Conservation (phyloP, 1,139 yeast genomes). For the Yamadazyma sp. region DNA sequence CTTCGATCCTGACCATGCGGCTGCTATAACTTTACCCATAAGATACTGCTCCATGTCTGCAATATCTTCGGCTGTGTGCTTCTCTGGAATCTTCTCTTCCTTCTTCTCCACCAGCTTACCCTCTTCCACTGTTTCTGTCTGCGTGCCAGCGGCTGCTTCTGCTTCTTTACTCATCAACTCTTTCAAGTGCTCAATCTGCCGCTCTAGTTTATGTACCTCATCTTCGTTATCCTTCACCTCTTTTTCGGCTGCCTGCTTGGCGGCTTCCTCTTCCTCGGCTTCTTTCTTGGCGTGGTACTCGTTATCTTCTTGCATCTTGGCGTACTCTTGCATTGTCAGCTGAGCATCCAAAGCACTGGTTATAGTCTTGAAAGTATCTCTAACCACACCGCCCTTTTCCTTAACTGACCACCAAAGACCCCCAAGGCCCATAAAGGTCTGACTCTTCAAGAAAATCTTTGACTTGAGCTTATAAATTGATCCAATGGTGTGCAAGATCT, state of each 20-base stretch:
- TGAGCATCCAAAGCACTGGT: constrained; percentile 90
- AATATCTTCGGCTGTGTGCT: constrained; percentile 76
- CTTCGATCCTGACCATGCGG: constrained; percentile 95
- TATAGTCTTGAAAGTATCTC: constrained; percentile 84
- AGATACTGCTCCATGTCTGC: constrained; percentile 84
- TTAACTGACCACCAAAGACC: constrained; percentile 83
- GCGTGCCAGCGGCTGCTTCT: no score
- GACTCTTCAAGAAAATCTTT: constrained; percentile 55
- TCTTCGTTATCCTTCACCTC: constrained; percentile 10
- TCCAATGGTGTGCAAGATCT: constrained; percentile 86
- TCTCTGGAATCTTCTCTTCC: constrained; percentile 32
- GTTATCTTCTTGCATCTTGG: constrained; percentile 64
- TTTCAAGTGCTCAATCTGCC: constrained; percentile 11
- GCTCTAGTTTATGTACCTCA: constrained; percentile 10
- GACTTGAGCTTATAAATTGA: constrained; percentile 72
- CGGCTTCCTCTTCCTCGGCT: constrained; percentile 30
- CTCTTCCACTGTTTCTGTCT: not conserved
- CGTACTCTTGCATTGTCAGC: constrained; percentile 78
- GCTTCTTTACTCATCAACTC: constrained; percentile 3
- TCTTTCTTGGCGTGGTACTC: constrained; percentile 48
- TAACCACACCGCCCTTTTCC: constrained; percentile 82
- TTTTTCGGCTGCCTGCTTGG: constrained; percentile 14
- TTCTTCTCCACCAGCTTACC: not conserved
- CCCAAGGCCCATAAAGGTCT: constrained; percentile 76
- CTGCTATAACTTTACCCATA: constrained; percentile 88